A percentile compares a stretch with the other conserved stretches of the same genome.
phyloP scores from a whole-genome alignment of 768 basidiomycete species.

The Hypsizygus marmoreus region DNA sequence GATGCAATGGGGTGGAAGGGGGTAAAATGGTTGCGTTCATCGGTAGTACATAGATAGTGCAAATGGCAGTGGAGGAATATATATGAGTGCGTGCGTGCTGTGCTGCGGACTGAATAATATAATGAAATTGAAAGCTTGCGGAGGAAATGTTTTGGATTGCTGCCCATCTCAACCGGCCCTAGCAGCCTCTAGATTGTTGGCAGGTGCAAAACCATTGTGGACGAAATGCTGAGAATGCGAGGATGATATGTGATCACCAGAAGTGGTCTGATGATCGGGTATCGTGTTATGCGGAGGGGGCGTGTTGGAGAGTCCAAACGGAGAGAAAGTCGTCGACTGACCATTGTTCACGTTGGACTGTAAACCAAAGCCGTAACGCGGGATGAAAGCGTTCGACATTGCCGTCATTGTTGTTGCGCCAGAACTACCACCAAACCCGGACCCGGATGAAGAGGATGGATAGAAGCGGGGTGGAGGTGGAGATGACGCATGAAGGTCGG shows the following conservation, averaged over 20 bases:
- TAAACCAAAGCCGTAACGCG: constrained; percentile 34
- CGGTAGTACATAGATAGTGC: constrained; percentile 34
- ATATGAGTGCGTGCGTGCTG: constrained; percentile 25
- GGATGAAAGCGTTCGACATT: constrained; percentile 36
- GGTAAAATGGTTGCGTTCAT: constrained; percentile 21
- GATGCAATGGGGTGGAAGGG: constrained; percentile 22
- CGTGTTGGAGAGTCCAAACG: constrained; percentile 35
- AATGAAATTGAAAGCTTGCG: constrained; percentile 19
- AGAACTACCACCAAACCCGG: constrained; percentile 26
- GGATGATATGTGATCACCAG: constrained; percentile 31
- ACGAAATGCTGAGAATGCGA: constrained; percentile 36
- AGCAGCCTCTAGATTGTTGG: constrained; percentile 47
- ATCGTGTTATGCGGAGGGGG: constrained; percentile 33
- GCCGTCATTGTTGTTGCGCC: constrained; percentile 31
- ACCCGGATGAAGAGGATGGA: constrained; percentile 34
- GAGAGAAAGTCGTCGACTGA: constrained; percentile 33
- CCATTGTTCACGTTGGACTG: constrained; percentile 20
- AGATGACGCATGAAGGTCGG: constrained; percentile 42
- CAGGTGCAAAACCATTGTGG: constrained; percentile 33
- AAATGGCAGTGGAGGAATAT: constrained; percentile 24
- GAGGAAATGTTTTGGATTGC: constrained; percentile 22
- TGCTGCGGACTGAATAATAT: constrained; percentile 24
- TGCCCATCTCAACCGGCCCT: constrained; percentile 40
- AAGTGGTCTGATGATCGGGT: constrained; percentile 34
- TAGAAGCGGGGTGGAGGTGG: constrained; percentile 48